Percentiles rank a stretch among this genome's conserved stretches.
Evolutionary conservation across 2,329 filamentous ascomycete species (phyloP).

Genomic region (Arthrobotrys musiformis): DNA sequence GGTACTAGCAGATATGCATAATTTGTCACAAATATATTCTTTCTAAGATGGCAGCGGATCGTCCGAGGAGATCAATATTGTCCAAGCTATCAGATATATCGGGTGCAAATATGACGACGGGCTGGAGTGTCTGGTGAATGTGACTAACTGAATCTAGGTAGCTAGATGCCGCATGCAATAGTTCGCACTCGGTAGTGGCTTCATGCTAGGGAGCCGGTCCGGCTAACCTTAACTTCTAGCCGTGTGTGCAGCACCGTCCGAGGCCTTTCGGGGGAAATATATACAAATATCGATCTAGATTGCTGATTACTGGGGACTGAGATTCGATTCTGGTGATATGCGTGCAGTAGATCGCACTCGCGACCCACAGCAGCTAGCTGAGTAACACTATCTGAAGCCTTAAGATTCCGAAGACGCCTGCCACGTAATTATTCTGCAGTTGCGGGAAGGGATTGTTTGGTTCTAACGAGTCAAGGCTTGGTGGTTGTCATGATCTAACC

Average conservation of each 20-base stretch:
- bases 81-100: neutral
- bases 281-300: neutral
- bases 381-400: neutral
- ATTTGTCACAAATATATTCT: neutral
- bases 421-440: no score
- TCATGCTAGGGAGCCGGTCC: neutral
- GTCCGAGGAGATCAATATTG: neutral
- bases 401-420: no score
- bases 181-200: neutral
- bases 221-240: no score
- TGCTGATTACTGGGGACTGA: no score
- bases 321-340: neutral
- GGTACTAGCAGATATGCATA: no score
- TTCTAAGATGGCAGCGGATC: neutral
- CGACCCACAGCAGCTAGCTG: neutral
- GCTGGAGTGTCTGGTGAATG: neutral
- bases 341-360: no score
- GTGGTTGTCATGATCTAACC: no score
- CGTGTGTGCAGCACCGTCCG: no score
- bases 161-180: neutral
- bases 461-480: no score
- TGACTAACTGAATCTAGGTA: neutral
- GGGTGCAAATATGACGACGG: no score
- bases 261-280: neutral
- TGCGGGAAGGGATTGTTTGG: no score